Evolutionary conservation across 345 rosid genomes (phyloP).

Genomic region (Pistacia atlantica): DNA sequence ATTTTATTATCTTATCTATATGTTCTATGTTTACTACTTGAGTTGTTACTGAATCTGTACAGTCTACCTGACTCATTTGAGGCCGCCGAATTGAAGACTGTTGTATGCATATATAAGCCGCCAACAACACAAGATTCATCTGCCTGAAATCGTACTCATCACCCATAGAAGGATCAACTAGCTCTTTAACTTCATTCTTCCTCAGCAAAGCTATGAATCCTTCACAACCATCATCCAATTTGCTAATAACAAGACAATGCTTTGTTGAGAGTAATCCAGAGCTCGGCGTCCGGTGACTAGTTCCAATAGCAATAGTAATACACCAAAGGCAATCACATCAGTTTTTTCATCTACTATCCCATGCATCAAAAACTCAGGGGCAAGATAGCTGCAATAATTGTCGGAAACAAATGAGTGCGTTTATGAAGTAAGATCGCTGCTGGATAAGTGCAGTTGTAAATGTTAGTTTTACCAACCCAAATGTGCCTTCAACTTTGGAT

Average conservation of each 20-base stretch:
- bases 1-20: background rate
- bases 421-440: background rate
- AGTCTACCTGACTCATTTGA: conserved; percentile 66
- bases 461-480: conserved; percentile 61
- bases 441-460: conserved; percentile 3
- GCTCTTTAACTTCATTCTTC: conserved; percentile 67
- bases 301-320: conserved; percentile 76
- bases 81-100: conserved; percentile 81
- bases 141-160: conserved; percentile 51
- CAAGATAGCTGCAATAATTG: conserved; percentile 63
- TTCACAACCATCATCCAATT: background rate
- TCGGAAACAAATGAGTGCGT: background rate
- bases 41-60: conserved; percentile 6
- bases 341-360: conserved; percentile 97
- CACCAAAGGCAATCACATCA: conserved; percentile 90
- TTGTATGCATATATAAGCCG: conserved; percentile 76
- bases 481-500: conserved; percentile 92
- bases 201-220: conserved; percentile 40
- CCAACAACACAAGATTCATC: conserved; percentile 69
- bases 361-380: conserved; percentile 90
- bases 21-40: too few species aligned
- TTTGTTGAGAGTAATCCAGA: conserved; percentile 80
- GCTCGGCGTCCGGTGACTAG: conserved; percentile 89
- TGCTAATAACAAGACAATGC: conserved; percentile 58
- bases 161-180: conserved; percentile 67